phyloP scores from a whole-genome alignment of 768 basidiomycete species.

The Naganishia randhawae region DNA sequence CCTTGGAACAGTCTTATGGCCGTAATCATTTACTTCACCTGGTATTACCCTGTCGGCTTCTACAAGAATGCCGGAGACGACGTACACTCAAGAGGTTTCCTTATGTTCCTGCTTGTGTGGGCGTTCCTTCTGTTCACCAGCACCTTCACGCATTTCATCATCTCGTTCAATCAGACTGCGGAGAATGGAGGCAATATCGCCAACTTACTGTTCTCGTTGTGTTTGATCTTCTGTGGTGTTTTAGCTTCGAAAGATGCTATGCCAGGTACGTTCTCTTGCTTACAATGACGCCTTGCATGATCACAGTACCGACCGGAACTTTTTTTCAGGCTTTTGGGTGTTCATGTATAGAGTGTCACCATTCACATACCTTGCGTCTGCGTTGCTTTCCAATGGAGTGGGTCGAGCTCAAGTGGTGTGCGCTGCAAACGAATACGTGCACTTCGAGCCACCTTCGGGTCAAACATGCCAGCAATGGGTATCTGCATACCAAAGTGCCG shows the following conservation, averaged over 20 bases:
- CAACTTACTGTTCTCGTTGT: slow-evolving; percentile 53
- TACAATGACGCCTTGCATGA: slow-evolving; percentile 37
- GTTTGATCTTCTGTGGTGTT: slow-evolving; percentile 53
- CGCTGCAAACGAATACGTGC: slow-evolving; percentile 64
- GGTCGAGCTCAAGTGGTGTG: slow-evolving; percentile 56
- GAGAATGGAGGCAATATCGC: slow-evolving; percentile 54
- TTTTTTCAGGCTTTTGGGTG: slow-evolving; percentile 18
- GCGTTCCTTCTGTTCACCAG: slow-evolving; percentile 53
- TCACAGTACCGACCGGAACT: too few relatives aligned
- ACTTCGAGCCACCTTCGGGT: slow-evolving; percentile 63
- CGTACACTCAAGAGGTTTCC: slow-evolving; percentile 51
- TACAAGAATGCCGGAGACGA: slow-evolving; percentile 53
- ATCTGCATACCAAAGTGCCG: neutral
- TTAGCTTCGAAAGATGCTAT: slow-evolving; percentile 25
- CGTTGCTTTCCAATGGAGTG: slow-evolving; percentile 23
- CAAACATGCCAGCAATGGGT: slow-evolving; percentile 16
- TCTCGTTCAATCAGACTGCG: slow-evolving; percentile 51
- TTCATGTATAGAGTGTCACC: slow-evolving; percentile 51
- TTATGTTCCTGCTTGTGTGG: slow-evolving; percentile 53
- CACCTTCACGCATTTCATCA: slow-evolving; percentile 50
- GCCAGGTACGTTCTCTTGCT: slow-evolving; percentile 25
- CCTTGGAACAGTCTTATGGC: slow-evolving; percentile 40
- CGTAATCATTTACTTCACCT: slow-evolving; percentile 47
- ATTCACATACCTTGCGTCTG: slow-evolving; percentile 49
- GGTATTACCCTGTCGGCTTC: slow-evolving; percentile 52